Evolutionary conservation across 1,284 basidiomycete species (phyloP).

Genomic region (Pseudozyma thailandica): DNA sequence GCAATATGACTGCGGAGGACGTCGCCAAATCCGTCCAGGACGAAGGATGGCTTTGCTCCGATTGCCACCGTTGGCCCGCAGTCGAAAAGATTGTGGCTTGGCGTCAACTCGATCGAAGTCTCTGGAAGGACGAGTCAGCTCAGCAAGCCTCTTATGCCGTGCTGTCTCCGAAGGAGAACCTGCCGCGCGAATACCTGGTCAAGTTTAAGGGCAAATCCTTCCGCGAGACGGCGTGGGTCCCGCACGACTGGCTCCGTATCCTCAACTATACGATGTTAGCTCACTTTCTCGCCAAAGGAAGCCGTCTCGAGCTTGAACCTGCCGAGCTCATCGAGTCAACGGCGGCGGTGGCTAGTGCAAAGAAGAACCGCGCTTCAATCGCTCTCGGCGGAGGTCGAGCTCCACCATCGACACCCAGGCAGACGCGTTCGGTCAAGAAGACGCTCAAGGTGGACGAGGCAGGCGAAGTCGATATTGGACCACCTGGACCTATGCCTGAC

Average conservation of each 20-base stretch:
- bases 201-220: constrained; percentile 52
- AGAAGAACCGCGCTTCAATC: constrained; percentile 24
- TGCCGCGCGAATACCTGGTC: constrained; percentile 58
- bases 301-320: constrained; percentile 52
- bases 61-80: constrained; percentile 49
- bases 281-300: constrained; percentile 41
- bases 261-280: constrained; percentile 13
- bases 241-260: constrained; percentile 53
- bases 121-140: constrained; percentile 33
- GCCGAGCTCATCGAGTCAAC: constrained; percentile 36
- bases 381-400: constrained; percentile 28
- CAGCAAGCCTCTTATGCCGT: constrained; percentile 23
- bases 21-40: constrained; percentile 27
- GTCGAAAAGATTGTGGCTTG: constrained; percentile 54
- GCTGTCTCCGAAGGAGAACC: constrained; percentile 31
- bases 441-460: constrained; percentile 39
- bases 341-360: constrained; percentile 13
- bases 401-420: constrained; percentile 6
- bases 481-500: constrained; percentile 49
- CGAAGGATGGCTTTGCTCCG: constrained; percentile 38
- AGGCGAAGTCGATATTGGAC: constrained; percentile 45
- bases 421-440: constrained; percentile 30
- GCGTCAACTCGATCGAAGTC: constrained; percentile 38
- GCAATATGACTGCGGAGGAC: constrained; percentile 26
- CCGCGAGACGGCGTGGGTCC: constrained; percentile 53